phyloP scores from a whole-genome alignment of 1,284 basidiomycete species.

The Leccinum subrobustum region DNA sequence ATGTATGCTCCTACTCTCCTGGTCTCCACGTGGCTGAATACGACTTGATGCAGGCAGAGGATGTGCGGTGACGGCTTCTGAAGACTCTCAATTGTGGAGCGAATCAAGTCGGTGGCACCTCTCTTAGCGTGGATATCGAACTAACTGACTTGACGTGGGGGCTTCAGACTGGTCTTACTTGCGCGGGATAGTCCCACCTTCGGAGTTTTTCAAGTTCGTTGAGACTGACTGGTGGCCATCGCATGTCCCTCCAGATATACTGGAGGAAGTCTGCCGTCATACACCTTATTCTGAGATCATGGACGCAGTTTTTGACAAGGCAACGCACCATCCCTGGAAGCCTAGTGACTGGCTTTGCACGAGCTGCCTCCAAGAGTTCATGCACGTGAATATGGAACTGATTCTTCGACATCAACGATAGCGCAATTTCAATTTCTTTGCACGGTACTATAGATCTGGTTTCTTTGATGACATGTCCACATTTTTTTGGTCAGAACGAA shows the following conservation, averaged over 20 bases:
- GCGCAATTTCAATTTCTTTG: not conserved
- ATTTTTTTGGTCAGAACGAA: not conserved
- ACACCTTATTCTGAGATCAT: slow-evolving; percentile 14
- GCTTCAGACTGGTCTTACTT: slow-evolving; percentile 19
- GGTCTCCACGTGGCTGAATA: not conserved
- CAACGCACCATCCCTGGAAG: slow-evolving; percentile 8
- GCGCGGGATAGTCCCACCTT: slow-evolving; percentile 14
- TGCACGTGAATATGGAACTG: slow-evolving; percentile 15
- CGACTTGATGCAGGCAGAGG: slow-evolving; percentile 1
- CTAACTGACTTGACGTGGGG: not conserved
- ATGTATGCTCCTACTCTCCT: slow-evolving; percentile 7
- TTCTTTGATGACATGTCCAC: not conserved
- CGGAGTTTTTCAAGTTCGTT: slow-evolving; percentile 12
- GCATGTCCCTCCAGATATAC: slow-evolving; percentile 1
- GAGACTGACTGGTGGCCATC: slow-evolving; percentile 17
- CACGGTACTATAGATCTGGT: not conserved
- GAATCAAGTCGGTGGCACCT: slow-evolving; percentile 12
- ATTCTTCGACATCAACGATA: slow-evolving; percentile 1
- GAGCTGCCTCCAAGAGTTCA: slow-evolving; percentile 9
- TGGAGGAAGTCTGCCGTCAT: slow-evolving; percentile 11
- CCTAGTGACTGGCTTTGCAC: slow-evolving; percentile 17
- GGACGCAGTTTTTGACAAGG: slow-evolving; percentile 1
- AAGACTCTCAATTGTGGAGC: slow-evolving; percentile 9
- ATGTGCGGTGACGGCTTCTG: not conserved
- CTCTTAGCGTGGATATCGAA: not conserved